Evolutionary conservation across 1,139 yeast genomes (phyloP), one percentile per base, ranked within the genome.

Genomic region (Candida sp.): DNA sequence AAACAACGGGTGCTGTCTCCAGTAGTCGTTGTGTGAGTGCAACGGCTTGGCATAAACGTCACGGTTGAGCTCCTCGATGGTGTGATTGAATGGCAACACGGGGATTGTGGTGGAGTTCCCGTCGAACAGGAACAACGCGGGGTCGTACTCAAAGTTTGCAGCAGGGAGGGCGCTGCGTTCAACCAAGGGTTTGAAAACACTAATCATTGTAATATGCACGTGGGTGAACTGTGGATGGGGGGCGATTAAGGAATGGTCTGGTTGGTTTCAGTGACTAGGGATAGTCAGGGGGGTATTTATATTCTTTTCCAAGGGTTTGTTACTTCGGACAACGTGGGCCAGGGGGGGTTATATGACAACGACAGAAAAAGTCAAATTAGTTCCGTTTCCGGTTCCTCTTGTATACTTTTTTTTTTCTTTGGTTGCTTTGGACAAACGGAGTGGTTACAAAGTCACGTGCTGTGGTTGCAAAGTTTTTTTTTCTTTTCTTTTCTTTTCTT

Each of bases 11-110:
- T 70, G 63, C 2, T 64, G 56, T 56, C 93, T 71, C 91, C 90
- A 86, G 65, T 88, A 88, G 63, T 88, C 94, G 61, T 88, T 88
- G 62, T 88, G 94, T 0, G 91, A 85, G 60, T 88, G 94, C 23
- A 86, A 72, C 5, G 82, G 81, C 48, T 77, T 73, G 32, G 79
- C 65, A 34, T 73, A 66, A 0, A 83, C 82, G 57, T 82, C 85
- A 48, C 81, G 68, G 2, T 84, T 83, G 40, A 83, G 62, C 12
- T 62, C 56, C 51, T 75, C 79, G 2, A 71, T 56, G 2, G 67
- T 59, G 34, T 53, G 50, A 33, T 57, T 54, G 26, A 57, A 49
- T 9, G 57, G 57, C 37, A 54, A 28, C 5, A 47, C 44, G 12
- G 60, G 58, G 2, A 58, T 54, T 3, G 44, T 30, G 4, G 47